Base-by-base conservation (phyloP, 2,329 filamentous ascomycete genomes). In the Pseudomassariella vexata region DNA sequence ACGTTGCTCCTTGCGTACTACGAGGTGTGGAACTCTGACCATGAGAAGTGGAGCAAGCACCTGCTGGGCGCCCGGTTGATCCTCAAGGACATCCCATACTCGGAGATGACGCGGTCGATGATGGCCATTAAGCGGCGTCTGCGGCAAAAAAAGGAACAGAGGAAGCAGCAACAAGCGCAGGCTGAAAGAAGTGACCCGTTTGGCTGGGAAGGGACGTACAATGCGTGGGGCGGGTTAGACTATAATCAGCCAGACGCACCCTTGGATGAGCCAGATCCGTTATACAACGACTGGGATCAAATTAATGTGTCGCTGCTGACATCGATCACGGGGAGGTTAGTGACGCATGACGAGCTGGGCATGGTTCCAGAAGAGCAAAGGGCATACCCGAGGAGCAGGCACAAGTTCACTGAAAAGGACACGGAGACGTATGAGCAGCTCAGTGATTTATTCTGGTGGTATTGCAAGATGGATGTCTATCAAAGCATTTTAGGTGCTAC, bases 11-110 rank as follows among this genome's bases (percentile, higher is more conserved):
- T 98, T 6, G 86, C 81, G 0, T 96, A 88, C 55, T 96, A 94
- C 49, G 92, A 96, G 55, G 85, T 95, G 12, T 92, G 90, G 80
- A 84, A 83, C 21, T 90, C 88, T 15, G 90, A 98, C 45, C 90
- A 96, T 48, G 79, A 83, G 34, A 95, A 95, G 55, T 98, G 92
- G 92, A 92, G 85, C 49, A 90, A 85, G 40, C 92, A 96, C 59
- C 66, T 96, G 22, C 77, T 85, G 28, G 92, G 92, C 9, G 85
- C 87, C 8, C 79, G 82, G 24, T 82, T 89, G 41, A 70, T 96
- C 19, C 70, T 96, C 17, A 74, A 76, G 32, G 89, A 96, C 52
- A 83, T 94, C 24, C 82, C 92, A 30, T 85, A 88, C 39, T 70
- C 72, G 8, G 70, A 76, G 2, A 82, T 89, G 65, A 85, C 84